Evolutionary conservation across 1,284 basidiomycete species (phyloP), one percentile per base, ranked within the genome.

Genomic region (Cutaneotrichosporon cutaneum): DNA sequence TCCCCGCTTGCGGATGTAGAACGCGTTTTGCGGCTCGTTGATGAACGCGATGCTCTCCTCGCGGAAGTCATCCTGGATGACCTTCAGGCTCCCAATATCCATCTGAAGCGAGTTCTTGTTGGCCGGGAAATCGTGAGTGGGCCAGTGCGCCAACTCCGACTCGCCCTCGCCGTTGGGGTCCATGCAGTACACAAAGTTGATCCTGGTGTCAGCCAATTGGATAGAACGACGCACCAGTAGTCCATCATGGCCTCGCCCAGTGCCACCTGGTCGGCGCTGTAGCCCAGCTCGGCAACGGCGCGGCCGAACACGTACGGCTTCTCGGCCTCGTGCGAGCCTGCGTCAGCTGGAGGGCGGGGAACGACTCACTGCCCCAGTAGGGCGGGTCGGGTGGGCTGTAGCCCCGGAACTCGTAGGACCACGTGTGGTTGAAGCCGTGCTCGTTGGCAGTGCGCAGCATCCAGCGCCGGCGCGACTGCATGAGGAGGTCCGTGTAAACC

Each of bases 161-260:
- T 13, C 24, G 26, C 48, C 26, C 24, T 51, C 22, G 18, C 62
- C 67, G 63, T 73, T 73, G 18, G 74, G 74, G 58, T 75, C 67
- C 53, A 68, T 59, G 67, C 68, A 69, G 64, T 73, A 72, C 39
- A 69, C 73, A 64, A 78, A 78, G 68, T 77, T 77, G 61, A 76
- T 53, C 72, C 74, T 73, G 48, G 8, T 8, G 27, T 51, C 48
- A 51, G 48, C 27, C 4, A 14, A 0, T 21, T 54, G 22, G 58
- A 30, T 21, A 9, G 11, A 3, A 10, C 64, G 72, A 54, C 51
- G 75, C 76, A 73, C 76, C 68, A 77, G 77, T 39, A 71, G 64
- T 54, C 66, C 8, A 79, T 59, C 8, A 39, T 33, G 9, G 35
- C 61, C 27, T 73, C 67, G 16, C 51, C 63, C 2, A 62, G 62